Evolutionary conservation across 2,329 filamentous ascomycete genomes (phyloP).

Genomic region (Trichoderma atrobrunneum): DNA sequence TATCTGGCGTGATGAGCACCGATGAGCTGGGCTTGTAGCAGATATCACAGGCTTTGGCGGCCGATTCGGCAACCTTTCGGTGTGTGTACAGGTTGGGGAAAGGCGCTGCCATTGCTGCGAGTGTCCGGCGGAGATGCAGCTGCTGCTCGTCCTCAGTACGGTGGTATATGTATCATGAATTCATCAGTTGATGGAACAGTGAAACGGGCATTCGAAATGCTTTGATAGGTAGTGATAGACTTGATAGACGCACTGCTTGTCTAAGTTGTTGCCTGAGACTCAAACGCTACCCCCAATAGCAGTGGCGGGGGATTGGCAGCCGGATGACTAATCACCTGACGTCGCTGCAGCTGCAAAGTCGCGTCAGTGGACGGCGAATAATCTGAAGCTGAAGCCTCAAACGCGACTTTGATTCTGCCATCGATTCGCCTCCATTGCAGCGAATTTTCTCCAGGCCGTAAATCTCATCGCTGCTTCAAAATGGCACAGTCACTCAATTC

Average conservation of each 20-base stretch:
- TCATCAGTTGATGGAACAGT: not conserved
- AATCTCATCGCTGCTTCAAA: not conserved
- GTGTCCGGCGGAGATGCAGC: not conserved
- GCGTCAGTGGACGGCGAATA: not conserved
- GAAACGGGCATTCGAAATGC: not conserved
- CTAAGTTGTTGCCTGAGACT: not conserved
- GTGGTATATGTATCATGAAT: not conserved
- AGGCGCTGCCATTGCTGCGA: constrained; percentile 23
- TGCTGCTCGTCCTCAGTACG: not conserved
- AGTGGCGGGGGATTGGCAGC: not conserved
- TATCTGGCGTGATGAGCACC: constrained; percentile 84
- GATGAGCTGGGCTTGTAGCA: constrained; percentile 87
- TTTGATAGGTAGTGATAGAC: not conserved
- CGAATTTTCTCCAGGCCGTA: not conserved
- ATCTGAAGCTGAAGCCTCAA: not conserved
- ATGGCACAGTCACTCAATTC: constrained; percentile 49
- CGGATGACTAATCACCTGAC: constrained; percentile 17
- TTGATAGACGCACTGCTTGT: not conserved
- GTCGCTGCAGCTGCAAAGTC: constrained; percentile 7
- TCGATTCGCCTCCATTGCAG: not conserved
- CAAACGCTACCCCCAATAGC: not conserved
- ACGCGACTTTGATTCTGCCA: not conserved
- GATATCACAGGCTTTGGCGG: constrained; percentile 80
- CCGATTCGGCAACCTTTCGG: constrained; percentile 80
- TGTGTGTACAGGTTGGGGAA: constrained; percentile 81